phyloP scores from a whole-genome alignment of 1,284 basidiomycete species.

The Cutaneotrichosporon dermatis region DNA sequence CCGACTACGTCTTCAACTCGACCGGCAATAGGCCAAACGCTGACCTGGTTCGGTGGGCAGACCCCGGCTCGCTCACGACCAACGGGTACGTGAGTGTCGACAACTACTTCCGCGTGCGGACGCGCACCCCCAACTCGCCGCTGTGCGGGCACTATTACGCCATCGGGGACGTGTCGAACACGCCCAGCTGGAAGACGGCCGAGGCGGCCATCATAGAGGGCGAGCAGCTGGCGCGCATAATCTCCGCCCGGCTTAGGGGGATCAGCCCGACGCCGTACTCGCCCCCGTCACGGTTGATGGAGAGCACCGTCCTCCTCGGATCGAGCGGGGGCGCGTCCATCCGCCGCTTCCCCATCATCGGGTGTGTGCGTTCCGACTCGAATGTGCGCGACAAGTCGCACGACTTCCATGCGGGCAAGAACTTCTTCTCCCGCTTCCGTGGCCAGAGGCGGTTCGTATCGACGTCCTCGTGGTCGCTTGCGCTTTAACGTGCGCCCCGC shows the following conservation, averaged over 20 bases:
- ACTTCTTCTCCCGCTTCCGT: constrained; percentile 32
- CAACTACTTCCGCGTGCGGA: constrained; percentile 27
- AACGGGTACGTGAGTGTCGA: constrained; percentile 43
- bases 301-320: constrained; percentile 35
- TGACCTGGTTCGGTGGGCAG: constrained; percentile 34
- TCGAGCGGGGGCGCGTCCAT: constrained; percentile 29
- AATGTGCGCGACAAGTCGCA: constrained; percentile 25
- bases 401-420: constrained; percentile 28
- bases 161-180: constrained; percentile 40
- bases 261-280: constrained; percentile 28
- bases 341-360: constrained; percentile 31
- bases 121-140: constrained; percentile 16
- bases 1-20: constrained; percentile 50
- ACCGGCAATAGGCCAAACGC: constrained; percentile 50
- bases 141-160: constrained; percentile 39
- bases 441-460: constrained; percentile 15
- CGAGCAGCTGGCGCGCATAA: constrained; percentile 23
- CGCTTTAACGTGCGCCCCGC: neutral
- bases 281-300: constrained; percentile 10
- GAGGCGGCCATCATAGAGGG: constrained; percentile 28
- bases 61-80: constrained; percentile 35
- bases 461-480: neutral
- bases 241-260: constrained; percentile 30
- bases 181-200: constrained; percentile 39
- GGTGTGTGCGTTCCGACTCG: constrained; percentile 7